Base-by-base conservation (phyloP, 2,329 filamentous ascomycete species). In the Fusarium irregulare region DNA sequence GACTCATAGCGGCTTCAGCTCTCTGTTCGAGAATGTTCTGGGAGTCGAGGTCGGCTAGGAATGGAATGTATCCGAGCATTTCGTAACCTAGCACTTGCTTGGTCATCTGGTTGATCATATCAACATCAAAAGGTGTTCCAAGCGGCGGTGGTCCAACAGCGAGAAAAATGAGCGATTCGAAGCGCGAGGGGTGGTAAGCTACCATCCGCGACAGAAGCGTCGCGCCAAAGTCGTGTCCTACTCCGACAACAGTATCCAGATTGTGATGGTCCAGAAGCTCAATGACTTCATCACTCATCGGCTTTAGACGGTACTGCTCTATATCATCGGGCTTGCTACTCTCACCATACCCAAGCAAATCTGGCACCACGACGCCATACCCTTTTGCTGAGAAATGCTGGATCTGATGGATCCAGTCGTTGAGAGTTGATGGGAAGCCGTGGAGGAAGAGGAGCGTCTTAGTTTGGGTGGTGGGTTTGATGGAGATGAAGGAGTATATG, bases 371-470 rank as follows among this genome's bases (percentile, higher is more conserved):
- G 14, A 85, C 71, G 0, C 84, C 83, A 57, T 84, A 81, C 2
- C 82, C 83, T 4, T 63, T 34, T 0, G 73, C 55, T 1, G 73
- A 66, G 51, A 85, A 79, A 57, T 78, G 65, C 0, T 58, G 41
- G 7, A 83, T 74, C 57, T 84, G 81, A 56, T 77, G 70, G 6
- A 75, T 60, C 81, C 83, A 86, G 75, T 86, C 83, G 34, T 78
- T 75, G 14, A 78, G 76, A 37, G 81, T 82, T 7, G 83, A 84
- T 28, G 84, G 84, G 51, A 85, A 84, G 34, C 84, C 83, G 65
- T 86, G 85, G 14, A 86, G 77, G 57, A 86, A 78, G 16, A 87
- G 75, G 6, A 86, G 72, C 0, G 82, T 84, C 7, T 75, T 67
- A 10, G 71, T 58, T 9, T 45, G 55, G 2, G 64, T 27, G 1